A percentile compares a stretch with the other conserved stretches of the same genome.
Conservation (phyloP, 345 rosid genomes). For the Syzygium jambos region DNA sequence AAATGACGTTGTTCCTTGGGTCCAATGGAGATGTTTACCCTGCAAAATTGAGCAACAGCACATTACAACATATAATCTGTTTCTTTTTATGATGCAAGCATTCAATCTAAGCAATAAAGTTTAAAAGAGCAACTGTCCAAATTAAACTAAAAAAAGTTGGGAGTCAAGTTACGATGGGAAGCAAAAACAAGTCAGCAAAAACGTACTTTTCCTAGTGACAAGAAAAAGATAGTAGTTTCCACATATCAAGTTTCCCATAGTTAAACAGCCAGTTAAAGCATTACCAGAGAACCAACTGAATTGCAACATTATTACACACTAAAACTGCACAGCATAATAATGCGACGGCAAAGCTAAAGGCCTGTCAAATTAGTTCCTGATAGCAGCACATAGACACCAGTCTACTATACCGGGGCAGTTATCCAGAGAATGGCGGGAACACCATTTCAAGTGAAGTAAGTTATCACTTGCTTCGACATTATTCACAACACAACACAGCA, state of each 20-base stretch:
- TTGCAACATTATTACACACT: not conserved
- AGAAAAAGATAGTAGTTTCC: not conserved
- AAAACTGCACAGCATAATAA: not conserved
- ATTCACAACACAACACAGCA: not conserved
- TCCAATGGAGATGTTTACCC: slow-evolving; percentile 31
- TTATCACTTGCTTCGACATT: not conserved
- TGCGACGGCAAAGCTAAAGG: not conserved
- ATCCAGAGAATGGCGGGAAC: not conserved
- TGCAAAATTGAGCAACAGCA: slow-evolving; percentile 2
- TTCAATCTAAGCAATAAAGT: not conserved
- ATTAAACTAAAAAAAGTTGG: not conserved
- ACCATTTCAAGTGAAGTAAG: not conserved
- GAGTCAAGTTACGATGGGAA: not conserved
- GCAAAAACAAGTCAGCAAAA: not conserved
- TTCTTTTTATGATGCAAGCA: not conserved
- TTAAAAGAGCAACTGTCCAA: not conserved
- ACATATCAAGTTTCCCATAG: not conserved
- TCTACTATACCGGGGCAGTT: not conserved
- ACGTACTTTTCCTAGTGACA: not conserved
- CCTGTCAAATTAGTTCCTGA: not conserved
- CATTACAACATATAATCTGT: not conserved
- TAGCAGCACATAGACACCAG: not conserved
- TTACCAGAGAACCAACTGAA: not conserved
- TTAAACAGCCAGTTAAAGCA: not conserved
- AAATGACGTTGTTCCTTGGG: slow-evolving; percentile 22